Percentiles rank a stretch among this genome's conserved stretches.
Conservation (phyloP, 208 protist species). For the Leishmania major region DNA sequence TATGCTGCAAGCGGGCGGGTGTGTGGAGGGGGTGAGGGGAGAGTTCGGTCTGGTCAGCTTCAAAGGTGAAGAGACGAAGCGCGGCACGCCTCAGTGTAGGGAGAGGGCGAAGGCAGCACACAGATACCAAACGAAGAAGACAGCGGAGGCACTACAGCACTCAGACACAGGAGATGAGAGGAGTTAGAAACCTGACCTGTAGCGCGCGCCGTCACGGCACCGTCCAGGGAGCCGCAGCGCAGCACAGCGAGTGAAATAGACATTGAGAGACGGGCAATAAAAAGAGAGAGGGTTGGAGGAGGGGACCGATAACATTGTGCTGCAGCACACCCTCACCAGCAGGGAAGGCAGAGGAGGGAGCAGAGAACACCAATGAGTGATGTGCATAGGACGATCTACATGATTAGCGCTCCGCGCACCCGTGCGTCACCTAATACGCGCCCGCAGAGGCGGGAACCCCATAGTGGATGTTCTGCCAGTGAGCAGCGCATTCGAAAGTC, state of each 20-base stretch:
- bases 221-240: not conserved
- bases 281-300: not conserved
- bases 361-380: not conserved
- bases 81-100: not conserved
- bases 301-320: not conserved
- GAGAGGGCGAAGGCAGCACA: not conserved
- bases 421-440: not conserved
- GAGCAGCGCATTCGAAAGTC: not conserved
- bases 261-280: not conserved
- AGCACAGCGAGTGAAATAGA: not conserved
- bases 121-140: not conserved
- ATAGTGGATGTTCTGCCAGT: not conserved
- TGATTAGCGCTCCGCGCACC: not conserved
- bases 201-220: not conserved
- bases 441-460: not conserved
- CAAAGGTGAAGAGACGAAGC: not conserved
- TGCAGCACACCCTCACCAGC: not conserved
- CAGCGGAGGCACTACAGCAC: not conserved
- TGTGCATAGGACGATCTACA: not conserved
- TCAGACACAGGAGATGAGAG: not conserved
- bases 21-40: not conserved
- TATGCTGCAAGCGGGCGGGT: not conserved
- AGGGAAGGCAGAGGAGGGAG: not conserved
- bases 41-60: not conserved
- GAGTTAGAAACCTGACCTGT: not conserved